Base-by-base conservation (phyloP, 2,329 filamentous ascomycete species). In the Dothideomycetes sp. region DNA sequence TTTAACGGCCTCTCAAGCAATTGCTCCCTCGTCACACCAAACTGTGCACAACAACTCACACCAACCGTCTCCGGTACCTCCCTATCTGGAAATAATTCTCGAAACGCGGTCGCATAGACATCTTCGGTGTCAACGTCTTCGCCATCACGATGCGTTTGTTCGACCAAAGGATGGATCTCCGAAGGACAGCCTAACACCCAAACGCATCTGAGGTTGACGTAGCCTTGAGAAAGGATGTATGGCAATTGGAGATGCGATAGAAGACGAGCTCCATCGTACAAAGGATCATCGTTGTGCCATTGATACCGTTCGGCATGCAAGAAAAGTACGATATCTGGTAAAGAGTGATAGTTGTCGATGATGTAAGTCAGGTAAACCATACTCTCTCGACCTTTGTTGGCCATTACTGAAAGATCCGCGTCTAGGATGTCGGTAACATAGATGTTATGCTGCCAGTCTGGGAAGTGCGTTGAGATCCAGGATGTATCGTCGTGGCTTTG, bases 261-360 rank as follows among this genome's bases (percentile, higher is more conserved):
- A 53, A 71, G 63, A 4, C 63, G 63, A 1, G 69, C 53, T 51
- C 73, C 55, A 48, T 63, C 54, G 36, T 67, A 53, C 25, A 67
- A 49, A 33, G 69, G 52, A 39, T 70, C 67, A 47, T 76, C 71
- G 50, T 75, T 75, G 53, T 77, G 74, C 73, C 73, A 77, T 35
- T 71, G 63, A 20, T 61, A 60, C 28, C 75, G 70, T 47, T 80
- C 71, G 13, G 72, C 67, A 52, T 81, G 77, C 55, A 76, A 69
- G 58, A 82, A 77, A 47, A 80, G 69, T 19, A 64, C 64, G 45
- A 78, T 65, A 38, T 77, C 73, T 3, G 74, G 68, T 4, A 80
- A 65, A 3, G 63, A 51, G 46, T 79, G 66, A 58, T 80, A 80
- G 54, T 73, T 67, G 53, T 78, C 73, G 51, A 77, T 69, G 50